phyloP scores from a whole-genome alignment of 192 early-diverging fungal genomes.

The Podochytrium sp. region DNA sequence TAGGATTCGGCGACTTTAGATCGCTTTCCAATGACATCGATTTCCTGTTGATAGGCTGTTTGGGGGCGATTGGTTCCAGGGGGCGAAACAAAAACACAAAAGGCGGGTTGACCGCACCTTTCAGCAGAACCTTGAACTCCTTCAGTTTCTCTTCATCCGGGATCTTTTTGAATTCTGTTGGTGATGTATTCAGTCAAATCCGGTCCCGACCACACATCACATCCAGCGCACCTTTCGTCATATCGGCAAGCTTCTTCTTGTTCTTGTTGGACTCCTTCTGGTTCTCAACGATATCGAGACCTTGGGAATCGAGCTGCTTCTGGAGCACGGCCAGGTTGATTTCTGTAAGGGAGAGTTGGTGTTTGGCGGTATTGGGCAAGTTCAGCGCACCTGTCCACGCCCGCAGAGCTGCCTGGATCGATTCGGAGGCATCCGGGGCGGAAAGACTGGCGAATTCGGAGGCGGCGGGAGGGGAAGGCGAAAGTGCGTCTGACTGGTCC shows the following conservation, averaged over 20 bases:
- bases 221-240: constrained; percentile 71
- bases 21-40: constrained; percentile 83
- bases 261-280: constrained; percentile 78
- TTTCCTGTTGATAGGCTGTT: constrained; percentile 82
- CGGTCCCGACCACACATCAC: neutral
- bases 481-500: too few species aligned
- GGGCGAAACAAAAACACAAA: constrained; percentile 37
- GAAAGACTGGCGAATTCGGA: too few species aligned
- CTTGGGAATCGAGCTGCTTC: constrained; percentile 74
- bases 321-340: constrained; percentile 74
- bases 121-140: constrained; percentile 78
- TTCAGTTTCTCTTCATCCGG: constrained; percentile 77
- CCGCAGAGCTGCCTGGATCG: constrained; percentile 11
- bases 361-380: neutral
- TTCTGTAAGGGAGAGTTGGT: constrained; percentile 31
- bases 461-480: too few species aligned
- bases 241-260: constrained; percentile 83
- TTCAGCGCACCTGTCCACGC: constrained; percentile 6
- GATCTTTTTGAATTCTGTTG: constrained; percentile 77
- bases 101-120: constrained; percentile 52
- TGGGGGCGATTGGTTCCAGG: neutral
- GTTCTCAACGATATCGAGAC: constrained; percentile 80
- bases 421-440: neutral
- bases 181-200: neutral
- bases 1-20: constrained; percentile 82